Conservation (phyloP, 2,329 filamentous ascomycete genomes). For the Tricladium varicosporioides region DNA sequence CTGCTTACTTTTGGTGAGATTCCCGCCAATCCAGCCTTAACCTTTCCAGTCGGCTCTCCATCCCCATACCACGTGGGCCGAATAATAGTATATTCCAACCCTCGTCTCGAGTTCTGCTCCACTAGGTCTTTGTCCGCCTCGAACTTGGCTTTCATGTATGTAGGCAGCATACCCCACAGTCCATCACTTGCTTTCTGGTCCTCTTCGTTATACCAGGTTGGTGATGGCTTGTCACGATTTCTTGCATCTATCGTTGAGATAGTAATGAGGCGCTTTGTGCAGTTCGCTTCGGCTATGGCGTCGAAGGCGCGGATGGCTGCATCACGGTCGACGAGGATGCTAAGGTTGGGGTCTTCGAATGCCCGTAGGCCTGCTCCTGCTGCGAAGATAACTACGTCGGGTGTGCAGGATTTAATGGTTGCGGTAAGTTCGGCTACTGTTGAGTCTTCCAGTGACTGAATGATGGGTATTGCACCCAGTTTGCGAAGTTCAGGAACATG, state of each 20-base stretch:
- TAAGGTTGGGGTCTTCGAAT: slow-evolving; percentile 39
- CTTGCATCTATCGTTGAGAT: slow-evolving; percentile 45
- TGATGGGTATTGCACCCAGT: slow-evolving; percentile 42
- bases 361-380: slow-evolving; percentile 29
- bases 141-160: slow-evolving; percentile 43
- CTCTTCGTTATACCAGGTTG: slow-evolving; percentile 43
- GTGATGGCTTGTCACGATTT: slow-evolving; percentile 39
- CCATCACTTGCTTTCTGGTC: slow-evolving; percentile 37
- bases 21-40: slow-evolving; percentile 43
- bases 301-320: slow-evolving; percentile 46
- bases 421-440: slow-evolving; percentile 37
- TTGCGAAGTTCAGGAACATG: slow-evolving; percentile 37
- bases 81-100: slow-evolving; percentile 45
- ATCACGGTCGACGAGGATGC: slow-evolving; percentile 43
- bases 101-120: slow-evolving; percentile 37
- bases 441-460: slow-evolving; percentile 42
- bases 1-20: slow-evolving; percentile 38
- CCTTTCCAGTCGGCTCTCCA: slow-evolving; percentile 37
- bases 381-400: slow-evolving; percentile 36
- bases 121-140: slow-evolving; percentile 41
- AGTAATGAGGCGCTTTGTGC: slow-evolving; percentile 43
- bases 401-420: slow-evolving; percentile 36
- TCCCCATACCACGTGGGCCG: slow-evolving; percentile 41
- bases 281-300: slow-evolving; percentile 38
- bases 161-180: slow-evolving; percentile 39